Percentiles rank a stretch among this genome's conserved stretches.
These are phyloP conservation scores for Austroboletus festivus DNA, from an alignment of 768 basidiomycete genomes.

Conservation along the genomic window DNA sequence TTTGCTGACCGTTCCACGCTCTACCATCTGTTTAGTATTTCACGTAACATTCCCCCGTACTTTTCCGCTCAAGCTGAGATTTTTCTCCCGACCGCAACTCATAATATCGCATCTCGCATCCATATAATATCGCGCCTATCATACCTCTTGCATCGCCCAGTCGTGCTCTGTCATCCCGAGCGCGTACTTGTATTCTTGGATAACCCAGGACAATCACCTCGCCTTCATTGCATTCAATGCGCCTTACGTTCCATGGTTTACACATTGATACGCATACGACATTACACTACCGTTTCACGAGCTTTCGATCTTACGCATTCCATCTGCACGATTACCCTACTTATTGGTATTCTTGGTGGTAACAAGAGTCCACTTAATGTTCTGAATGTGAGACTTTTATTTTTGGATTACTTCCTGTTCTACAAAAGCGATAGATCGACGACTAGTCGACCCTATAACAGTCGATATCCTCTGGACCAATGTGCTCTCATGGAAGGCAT, in stretches of 20 bases:
- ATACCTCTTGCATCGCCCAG: conserved; percentile 19
- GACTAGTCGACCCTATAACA: too few relatives aligned
- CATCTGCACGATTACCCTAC: conserved; percentile 18
- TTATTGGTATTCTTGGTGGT: conserved; percentile 20
- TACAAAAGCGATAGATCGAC: too few relatives aligned
- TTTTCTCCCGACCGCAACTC: conserved; percentile 2
- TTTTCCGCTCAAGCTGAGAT: conserved; percentile 4
- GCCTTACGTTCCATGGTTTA: conserved; percentile 3
- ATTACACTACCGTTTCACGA: conserved; percentile 1
- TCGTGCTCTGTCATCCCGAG: conserved; percentile 1
- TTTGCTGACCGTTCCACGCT: conserved; percentile 19
- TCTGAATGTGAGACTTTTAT: too few relatives aligned
- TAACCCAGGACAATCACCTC: conserved; percentile 7
- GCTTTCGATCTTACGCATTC: conserved; percentile 3
- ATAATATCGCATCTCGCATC: conserved; percentile 18
- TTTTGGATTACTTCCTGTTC: too few relatives aligned
- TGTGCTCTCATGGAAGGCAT: too few relatives aligned
- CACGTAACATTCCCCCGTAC: neutral
- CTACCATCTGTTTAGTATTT: neutral
- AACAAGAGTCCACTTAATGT: conserved; percentile 9
- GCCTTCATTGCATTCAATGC: neutral
- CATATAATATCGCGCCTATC: conserved; percentile 10
- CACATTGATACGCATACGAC: conserved; percentile 6
- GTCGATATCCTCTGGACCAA: too few relatives aligned
- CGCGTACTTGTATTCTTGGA: conserved; percentile 19